phyloP scores from a whole-genome alignment of 1,139 yeast genomes.

The Sugiyamaella japonica region DNA sequence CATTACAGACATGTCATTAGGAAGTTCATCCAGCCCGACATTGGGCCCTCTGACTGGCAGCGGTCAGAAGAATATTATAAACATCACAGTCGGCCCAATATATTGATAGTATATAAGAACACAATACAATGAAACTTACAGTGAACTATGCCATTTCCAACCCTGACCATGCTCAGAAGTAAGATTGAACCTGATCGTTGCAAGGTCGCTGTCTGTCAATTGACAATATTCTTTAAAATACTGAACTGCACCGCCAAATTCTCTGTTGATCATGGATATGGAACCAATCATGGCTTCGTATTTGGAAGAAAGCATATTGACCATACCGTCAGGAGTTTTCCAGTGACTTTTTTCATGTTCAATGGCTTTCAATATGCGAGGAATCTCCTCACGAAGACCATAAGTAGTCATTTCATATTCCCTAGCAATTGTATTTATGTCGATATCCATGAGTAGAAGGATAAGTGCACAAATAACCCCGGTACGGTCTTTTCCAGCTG shows the following conservation, averaged over 20 bases:
- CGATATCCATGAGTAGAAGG: slow-evolving; percentile 63
- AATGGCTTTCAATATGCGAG: slow-evolving; percentile 28
- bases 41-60: too few relatives aligned
- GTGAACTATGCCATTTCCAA: slow-evolving; percentile 11
- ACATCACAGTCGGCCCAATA: too few relatives aligned
- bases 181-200: slow-evolving; percentile 49
- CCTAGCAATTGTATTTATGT: slow-evolving; percentile 60
- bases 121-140: background rate
- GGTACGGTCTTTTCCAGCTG: slow-evolving; percentile 87
- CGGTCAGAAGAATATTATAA: too few relatives aligned
- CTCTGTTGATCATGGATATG: slow-evolving; percentile 50
- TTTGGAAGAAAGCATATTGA: slow-evolving; percentile 61
- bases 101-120: background rate
- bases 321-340: slow-evolving; percentile 45
- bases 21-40: too few relatives aligned
- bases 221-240: slow-evolving; percentile 54
- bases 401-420: slow-evolving; percentile 73
- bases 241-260: slow-evolving; percentile 56
- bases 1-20: too few relatives aligned
- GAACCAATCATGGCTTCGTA: slow-evolving; percentile 75
- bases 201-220: slow-evolving; percentile 52
- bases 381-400: slow-evolving; percentile 48
- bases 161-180: slow-evolving; percentile 29
- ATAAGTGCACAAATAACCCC: slow-evolving; percentile 73
- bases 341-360: slow-evolving; percentile 21